Base-by-base conservation (phyloP, 140 eudicot genomes). In the Erigeron philadelphicus region DNA sequence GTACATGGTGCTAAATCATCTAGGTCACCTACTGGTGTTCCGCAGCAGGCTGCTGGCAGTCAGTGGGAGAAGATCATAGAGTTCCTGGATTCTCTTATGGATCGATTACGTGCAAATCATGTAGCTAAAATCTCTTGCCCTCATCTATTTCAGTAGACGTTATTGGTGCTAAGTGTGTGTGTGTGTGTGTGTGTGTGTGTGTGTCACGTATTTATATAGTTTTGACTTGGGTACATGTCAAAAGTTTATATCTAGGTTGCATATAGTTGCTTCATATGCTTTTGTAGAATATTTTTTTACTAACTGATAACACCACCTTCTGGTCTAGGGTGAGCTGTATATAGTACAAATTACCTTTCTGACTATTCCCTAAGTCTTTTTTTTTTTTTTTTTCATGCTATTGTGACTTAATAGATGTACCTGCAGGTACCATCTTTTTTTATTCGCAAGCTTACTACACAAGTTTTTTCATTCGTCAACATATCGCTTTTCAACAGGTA, bases 401-500 rank as follows among this genome's bases (percentile, higher is more conserved):
- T 8, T 68, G 40, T 62, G 46, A 72, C 54, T 57, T 13, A 11
- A 35, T 67, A 54, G 35, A 55, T 79, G 52, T 42, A 8, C 72
- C 19, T 78, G 35, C 87, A 94, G 99, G 99, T 94, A 23, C 99
- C 99, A 48, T 94, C 97, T 7, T 94, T 89, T 78, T 94, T 94
- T 79, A 87, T 94, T 84, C 90, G 99, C 67, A 94, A 94, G 89
- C 93, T 94, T 69, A 84, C 85, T n/a, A 90, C 95, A n/a, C 97
- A 94, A 68, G 99, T 89, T 66, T 94, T 94, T 84, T 94, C 99
- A 45, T 94, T 89, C 83, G 73, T 94, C 89, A 94, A 94, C 77
- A 89, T 89, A 59, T 86, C 95, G 35, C 95, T 94, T 73, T 94
- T 89, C 74, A 94, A 94, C 90, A 94, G 99, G 99, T 94, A 87